Base-by-base conservation (phyloP, 2,329 filamentous ascomycete genomes). In the Tothia fuscella region DNA sequence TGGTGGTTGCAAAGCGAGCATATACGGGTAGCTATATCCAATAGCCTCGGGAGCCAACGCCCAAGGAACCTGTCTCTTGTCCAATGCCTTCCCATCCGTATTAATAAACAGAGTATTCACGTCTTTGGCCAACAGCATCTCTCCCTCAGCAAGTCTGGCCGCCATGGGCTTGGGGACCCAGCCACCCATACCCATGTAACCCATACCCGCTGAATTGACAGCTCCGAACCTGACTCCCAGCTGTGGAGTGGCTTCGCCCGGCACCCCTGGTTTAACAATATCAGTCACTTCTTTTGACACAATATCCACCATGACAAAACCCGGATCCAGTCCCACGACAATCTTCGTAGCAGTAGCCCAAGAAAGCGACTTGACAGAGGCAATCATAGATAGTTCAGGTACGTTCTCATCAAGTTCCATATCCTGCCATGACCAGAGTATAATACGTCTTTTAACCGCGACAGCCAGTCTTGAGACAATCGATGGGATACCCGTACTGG, bases 341-440 rank as follows among this genome's bases (percentile, higher is more conserved):
- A 98, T 65, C 60, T 80, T 88, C 1, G 80, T 89, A 12, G 85
- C 87, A 45, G 76, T 87, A 5, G 85, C 83, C 91, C 91, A 98
- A 2, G 84, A 93, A 47, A 96, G 68, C 12, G 81, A 88, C 55
- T 91, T 85, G 47, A 95, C 83, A 17, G 82, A 78, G 53, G 89
- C 89, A 25, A 85, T 70, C 33, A 96, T 70, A 1, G 78, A 75
- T 28, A 95, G 75, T 3, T 74, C 69, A 36, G 74, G 74, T 31
- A 94, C 76, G 25, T 91, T 78, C 3, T 74, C 68, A 37, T 74
- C 74, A 31, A 95, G 70, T 64, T 96, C 91, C 67, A 87, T 91
- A 58, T 94, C 88, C 53, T 91, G 82, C 91, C 93, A 98, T 54
- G 80, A 84, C 88, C 91, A 98, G 42, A 95, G 64, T 46, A 96